phyloP scores from a whole-genome alignment of 768 basidiomycete genomes.

The Kondoa malvinella region DNA sequence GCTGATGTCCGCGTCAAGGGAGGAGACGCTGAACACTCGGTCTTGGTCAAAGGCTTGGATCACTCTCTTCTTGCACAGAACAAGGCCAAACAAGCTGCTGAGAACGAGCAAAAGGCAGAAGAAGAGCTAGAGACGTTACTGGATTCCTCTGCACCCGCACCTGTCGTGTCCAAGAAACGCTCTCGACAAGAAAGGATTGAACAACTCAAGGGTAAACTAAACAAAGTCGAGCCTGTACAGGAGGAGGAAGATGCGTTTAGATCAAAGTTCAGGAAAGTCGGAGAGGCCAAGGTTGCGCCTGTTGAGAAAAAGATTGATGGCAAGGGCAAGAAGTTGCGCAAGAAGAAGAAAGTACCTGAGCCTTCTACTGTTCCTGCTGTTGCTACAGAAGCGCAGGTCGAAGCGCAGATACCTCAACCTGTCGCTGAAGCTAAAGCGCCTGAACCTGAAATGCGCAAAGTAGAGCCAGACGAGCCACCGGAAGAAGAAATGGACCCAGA shows the following conservation, averaged over 20 bases:
- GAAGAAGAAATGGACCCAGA: not conserved
- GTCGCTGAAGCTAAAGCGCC: not conserved
- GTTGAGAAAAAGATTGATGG: not conserved
- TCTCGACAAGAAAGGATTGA: not conserved
- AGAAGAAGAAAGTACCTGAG: constrained; percentile 4
- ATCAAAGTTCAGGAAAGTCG: constrained; percentile 6
- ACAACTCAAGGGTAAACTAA: not conserved
- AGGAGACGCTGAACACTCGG: constrained; percentile 66
- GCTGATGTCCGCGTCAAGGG: constrained; percentile 32
- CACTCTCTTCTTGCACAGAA: constrained; percentile 68
- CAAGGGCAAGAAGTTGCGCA: constrained; percentile 4
- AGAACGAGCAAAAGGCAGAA: constrained; percentile 47
- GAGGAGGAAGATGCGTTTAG: not conserved
- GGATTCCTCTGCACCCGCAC: not conserved
- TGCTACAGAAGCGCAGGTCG: not conserved
- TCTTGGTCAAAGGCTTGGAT: constrained; percentile 80
- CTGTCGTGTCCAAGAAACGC: not conserved
- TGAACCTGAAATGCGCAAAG: not conserved
- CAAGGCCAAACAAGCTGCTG: constrained; percentile 44
- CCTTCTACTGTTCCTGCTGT: not conserved
- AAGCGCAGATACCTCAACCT: not conserved
- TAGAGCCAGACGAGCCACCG: not conserved
- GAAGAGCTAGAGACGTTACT: constrained; percentile 49
- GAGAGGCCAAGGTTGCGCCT: not conserved
- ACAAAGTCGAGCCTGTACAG: not conserved